Evolutionary conservation across 306 rosid species (phyloP).

Genomic region (Lotus japonicus): DNA sequence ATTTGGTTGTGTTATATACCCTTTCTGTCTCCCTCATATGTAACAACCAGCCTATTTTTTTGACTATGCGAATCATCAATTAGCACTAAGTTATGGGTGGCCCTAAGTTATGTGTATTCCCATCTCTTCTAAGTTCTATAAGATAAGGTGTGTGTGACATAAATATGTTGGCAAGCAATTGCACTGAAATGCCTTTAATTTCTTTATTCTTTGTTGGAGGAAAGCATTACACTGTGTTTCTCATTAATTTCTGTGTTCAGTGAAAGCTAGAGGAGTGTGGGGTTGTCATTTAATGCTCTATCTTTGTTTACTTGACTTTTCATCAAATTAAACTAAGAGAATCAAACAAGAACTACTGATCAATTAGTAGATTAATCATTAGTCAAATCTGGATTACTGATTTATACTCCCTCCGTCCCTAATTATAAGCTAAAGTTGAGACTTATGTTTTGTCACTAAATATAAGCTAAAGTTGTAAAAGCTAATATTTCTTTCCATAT

Average conservation of each 20-base stretch:
- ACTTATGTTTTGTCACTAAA: no score
- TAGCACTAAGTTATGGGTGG: neutral
- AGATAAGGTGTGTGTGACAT: slow-evolving; percentile 18
- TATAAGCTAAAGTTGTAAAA: no score
- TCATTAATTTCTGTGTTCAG: neutral
- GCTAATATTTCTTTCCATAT: no score
- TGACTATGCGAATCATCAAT: slow-evolving; percentile 6
- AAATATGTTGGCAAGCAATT: slow-evolving; percentile 12
- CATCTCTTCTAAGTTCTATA: neutral
- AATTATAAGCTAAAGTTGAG: no score
- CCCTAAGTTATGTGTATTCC: neutral
- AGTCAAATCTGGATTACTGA: slow-evolving; percentile 37
- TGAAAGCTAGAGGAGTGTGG: neutral
- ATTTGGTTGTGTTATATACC: neutral
- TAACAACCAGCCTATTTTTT: slow-evolving; percentile 16
- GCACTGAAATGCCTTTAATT: neutral
- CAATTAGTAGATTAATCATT: slow-evolving; percentile 10
- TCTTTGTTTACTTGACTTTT: neutral
- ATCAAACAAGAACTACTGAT: neutral
- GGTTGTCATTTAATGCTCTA: neutral
- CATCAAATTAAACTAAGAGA: neutral
- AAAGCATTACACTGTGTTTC: slow-evolving; percentile 7
- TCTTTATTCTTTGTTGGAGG: slow-evolving; percentile 25
- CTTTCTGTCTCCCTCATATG: slow-evolving; percentile 31
- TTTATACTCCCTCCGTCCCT: no score